Conservation (phyloP, 2,329 filamentous ascomycete genomes). For the Parasarocladium wereldwijsianum region DNA sequence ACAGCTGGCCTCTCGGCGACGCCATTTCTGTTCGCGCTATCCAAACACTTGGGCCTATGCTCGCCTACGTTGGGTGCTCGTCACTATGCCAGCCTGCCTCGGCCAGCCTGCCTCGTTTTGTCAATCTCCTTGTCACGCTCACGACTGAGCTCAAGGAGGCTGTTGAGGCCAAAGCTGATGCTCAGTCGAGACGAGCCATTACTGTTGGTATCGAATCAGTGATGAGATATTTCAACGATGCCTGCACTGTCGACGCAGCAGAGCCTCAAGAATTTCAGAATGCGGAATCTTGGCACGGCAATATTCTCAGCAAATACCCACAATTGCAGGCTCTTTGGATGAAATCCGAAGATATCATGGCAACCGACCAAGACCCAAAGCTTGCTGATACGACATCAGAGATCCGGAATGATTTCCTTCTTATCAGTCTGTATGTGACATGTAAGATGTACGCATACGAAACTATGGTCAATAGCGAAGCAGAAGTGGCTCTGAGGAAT, state of each 20-base stretch:
- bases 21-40: constrained; percentile 14
- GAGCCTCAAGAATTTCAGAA: no score
- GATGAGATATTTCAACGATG: constrained; percentile 24
- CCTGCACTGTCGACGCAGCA: constrained; percentile 16
- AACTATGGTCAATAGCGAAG: no score
- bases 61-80: constrained; percentile 36
- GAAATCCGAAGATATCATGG: no score
- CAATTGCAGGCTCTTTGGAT: constrained; percentile 15
- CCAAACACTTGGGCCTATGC: constrained; percentile 22
- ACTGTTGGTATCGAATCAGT: constrained; percentile 20
- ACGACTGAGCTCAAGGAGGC: constrained; percentile 19
- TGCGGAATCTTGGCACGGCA: constrained; percentile 8
- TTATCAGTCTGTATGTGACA: constrained; percentile 22
- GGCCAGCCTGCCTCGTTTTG: constrained; percentile 22
- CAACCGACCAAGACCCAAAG: neutral
- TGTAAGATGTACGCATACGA: constrained; percentile 27
- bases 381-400: constrained; percentile 10
- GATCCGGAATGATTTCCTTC: constrained; percentile 22
- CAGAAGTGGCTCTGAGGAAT: no score
- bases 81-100: constrained; percentile 15
- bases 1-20: constrained; percentile 9
- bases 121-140: constrained; percentile 22
- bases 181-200: constrained; percentile 22
- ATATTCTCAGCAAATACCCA: constrained; percentile 11
- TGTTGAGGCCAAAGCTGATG: constrained; percentile 15